Conservation (phyloP, 345 rosid genomes). For the Tarenaya hassleriana region DNA sequence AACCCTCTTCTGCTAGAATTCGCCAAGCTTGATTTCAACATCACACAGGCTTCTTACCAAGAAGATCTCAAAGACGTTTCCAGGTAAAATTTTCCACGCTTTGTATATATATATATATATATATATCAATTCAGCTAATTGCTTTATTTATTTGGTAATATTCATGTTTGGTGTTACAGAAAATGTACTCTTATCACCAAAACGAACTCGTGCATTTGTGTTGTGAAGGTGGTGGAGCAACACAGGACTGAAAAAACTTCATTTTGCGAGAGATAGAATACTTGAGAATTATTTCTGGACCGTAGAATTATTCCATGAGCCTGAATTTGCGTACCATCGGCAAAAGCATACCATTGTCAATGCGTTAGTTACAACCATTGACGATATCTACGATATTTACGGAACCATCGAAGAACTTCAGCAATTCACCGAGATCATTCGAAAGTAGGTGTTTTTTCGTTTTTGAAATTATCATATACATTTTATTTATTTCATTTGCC, state of each 20-base stretch:
- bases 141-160: no score
- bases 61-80: conserved; percentile 36
- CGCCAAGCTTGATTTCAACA: conserved; percentile 42
- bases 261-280: conserved; percentile 37
- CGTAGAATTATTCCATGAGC: conserved; percentile 25
- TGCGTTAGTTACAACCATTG: conserved; percentile 25
- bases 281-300: conserved; percentile 35
- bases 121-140: not conserved
- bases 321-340: conserved; percentile 25
- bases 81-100: conserved; percentile 13
- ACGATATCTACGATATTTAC: conserved; percentile 41
- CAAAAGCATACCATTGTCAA: conserved; percentile 22
- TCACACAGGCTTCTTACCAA: conserved; percentile 35
- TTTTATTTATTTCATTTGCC: not conserved
- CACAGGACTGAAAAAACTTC: conserved; percentile 18
- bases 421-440: conserved; percentile 22
- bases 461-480: not conserved
- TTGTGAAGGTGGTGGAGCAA: conserved; percentile 40
- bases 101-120: not conserved
- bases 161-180: no score
- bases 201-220: no score
- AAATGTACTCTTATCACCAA: not conserved
- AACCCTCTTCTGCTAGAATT: conserved; percentile 33
- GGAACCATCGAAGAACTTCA: conserved; percentile 36
- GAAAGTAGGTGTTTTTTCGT: conserved; percentile 2